These are phyloP conservation scores for Halophytophthora batemanensis DNA, from an alignment of 352 stramenopile genomes.

Conservation along the genomic window DNA sequence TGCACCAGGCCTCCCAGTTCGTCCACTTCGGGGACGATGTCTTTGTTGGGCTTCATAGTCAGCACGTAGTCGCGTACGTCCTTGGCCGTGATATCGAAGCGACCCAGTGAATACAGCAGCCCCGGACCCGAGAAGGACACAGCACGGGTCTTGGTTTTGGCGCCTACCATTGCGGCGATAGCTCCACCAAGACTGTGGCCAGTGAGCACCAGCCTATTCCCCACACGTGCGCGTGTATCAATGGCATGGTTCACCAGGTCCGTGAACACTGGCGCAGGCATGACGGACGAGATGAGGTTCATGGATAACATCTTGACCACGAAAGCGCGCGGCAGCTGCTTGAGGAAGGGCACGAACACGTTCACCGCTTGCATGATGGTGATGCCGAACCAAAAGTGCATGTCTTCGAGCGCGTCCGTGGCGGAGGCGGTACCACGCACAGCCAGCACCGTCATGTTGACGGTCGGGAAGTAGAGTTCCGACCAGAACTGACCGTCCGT, in stretches of 20 bases:
- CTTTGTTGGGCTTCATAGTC: slow-evolving; percentile 74
- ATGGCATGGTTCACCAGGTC: slow-evolving; percentile 53
- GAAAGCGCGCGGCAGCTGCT: slow-evolving; percentile 67
- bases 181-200: slow-evolving; percentile 75
- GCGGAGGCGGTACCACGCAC: slow-evolving; percentile 79
- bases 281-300: slow-evolving; percentile 55
- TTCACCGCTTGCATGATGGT: slow-evolving; percentile 83
- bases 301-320: slow-evolving; percentile 78
- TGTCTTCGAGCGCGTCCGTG: slow-evolving; percentile 74
- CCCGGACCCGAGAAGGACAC: slow-evolving; percentile 78
- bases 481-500: slow-evolving; percentile 77
- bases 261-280: slow-evolving; percentile 62
- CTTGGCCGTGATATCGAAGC: slow-evolving; percentile 56
- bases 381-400: slow-evolving; percentile 87
- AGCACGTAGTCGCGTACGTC: slow-evolving; percentile 77
- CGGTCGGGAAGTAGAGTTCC: slow-evolving; percentile 69
- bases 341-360: slow-evolving; percentile 80
- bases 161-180: slow-evolving; percentile 74
- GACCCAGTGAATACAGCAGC: slow-evolving; percentile 66
- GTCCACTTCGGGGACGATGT: slow-evolving; percentile 79
- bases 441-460: slow-evolving; percentile 82
- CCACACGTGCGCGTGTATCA: slow-evolving; percentile 36
- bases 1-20: slow-evolving; percentile 73
- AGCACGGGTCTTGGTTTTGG: slow-evolving; percentile 66
- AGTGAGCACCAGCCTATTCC: slow-evolving; percentile 66